These are phyloP conservation scores for Barnettozyma hawaiiensis DNA, from an alignment of 1,139 yeast genomes.

Conservation along the genomic window DNA sequence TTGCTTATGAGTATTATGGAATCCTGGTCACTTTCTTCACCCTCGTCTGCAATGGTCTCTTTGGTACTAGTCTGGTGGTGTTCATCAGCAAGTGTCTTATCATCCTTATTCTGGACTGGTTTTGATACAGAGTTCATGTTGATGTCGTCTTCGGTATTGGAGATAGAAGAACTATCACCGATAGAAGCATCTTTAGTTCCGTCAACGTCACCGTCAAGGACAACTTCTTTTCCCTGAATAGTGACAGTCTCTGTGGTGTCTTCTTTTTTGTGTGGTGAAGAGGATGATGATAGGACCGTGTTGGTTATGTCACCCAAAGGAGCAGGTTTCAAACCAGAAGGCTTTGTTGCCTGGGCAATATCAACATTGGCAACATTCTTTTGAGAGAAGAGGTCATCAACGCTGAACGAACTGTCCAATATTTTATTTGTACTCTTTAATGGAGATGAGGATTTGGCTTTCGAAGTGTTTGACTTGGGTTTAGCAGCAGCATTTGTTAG, in stretches of 20 bases:
- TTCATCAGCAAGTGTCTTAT: not conserved
- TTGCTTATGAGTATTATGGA: conserved; percentile 21
- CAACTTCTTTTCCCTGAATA: not conserved
- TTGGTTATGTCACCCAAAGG: conserved; percentile 18
- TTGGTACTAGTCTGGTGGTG: not conserved
- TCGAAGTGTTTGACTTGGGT: conserved; percentile 7
- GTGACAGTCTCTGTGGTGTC: not conserved
- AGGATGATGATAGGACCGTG: not conserved
- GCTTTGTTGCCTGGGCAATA: conserved; percentile 6
- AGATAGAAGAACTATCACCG: not conserved
- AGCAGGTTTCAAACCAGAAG: not conserved
- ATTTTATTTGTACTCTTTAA: conserved; percentile 18
- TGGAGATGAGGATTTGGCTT: conserved; percentile 7
- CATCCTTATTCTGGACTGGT: not conserved
- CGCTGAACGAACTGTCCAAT: conserved; percentile 21
- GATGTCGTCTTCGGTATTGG: not conserved
- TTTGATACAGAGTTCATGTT: not conserved
- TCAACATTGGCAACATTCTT: conserved; percentile 11
- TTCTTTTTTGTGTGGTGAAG: not conserved
- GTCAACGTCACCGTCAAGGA: no score
- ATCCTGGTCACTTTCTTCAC: conserved; percentile 7
- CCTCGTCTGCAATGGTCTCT: not conserved
- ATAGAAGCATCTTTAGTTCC: not conserved
- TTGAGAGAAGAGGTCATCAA: conserved; percentile 17
- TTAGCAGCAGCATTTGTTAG: conserved; percentile 1